Evolutionary conservation across 2,329 filamentous ascomycete genomes (phyloP), one percentile per base, ranked within the genome.

Genomic region (Lasiodiplodia gonubiensis): DNA sequence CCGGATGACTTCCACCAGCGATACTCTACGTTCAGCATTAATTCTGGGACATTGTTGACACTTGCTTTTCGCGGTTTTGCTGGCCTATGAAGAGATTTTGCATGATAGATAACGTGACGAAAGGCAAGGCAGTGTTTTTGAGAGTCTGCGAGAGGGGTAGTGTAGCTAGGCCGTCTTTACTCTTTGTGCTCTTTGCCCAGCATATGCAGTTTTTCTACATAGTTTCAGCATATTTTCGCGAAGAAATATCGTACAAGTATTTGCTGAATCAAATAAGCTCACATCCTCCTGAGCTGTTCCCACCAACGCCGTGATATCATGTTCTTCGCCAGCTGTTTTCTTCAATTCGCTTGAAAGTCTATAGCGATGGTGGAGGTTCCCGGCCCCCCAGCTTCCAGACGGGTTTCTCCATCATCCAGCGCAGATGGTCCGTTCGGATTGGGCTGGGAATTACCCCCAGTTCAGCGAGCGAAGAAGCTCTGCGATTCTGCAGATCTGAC

Each of bases 261-360:
- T 61, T 39, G 48, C 49, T 46, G 23, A 48, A 37, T 14, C 21
- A 51, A 33, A 53, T 53, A 16, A 8, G 23, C 35, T n/a, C 12
- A 11, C 39, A 8, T 54, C 35, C 39, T 46, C 21, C 39, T 35
- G 12, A 64, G 23, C n/a, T 18, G 11, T 46, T 33, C 46, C 60
- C 61, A 42, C 49, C 61, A 64, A 64, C 61, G 61, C 61, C 61
- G 61, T 64, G 61, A 64, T 54, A 64, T 54, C 61, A 64, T 64
- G 48, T 46, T 52, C 25, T 39, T 30, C 59, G 25, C 25, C 33
- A 37, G 16, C 35, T 25, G 18, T 3, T 14, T 42, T 42, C 30
- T 18, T 23, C 14, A 21, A 30, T 33, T 10, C 18, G 18, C 23
- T 55, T 10, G 4, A 33, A 37, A 18, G 27, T 27, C 12, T 46